Evolutionary conservation across 164 flowering plant genomes (phyloP).

Genomic region (Houttuynia cordata): DNA sequence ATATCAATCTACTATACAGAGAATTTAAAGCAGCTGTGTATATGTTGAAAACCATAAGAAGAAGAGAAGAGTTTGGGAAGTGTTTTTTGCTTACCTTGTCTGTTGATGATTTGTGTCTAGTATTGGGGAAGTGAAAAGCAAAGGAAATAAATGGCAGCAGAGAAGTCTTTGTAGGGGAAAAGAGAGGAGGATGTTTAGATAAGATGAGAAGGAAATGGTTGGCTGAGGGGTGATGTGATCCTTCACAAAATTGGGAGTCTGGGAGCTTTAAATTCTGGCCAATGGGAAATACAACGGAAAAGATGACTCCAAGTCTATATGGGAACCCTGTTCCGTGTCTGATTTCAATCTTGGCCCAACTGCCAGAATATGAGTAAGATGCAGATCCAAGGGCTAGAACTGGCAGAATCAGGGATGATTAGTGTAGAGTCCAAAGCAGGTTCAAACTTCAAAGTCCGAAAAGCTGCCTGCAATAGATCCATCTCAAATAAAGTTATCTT

Average conservation of each 20-base stretch:
- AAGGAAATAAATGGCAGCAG: constrained; percentile 6
- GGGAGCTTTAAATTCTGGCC: not conserved
- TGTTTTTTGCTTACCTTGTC: constrained; percentile 4
- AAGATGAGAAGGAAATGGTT: constrained; percentile 25
- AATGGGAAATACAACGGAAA: too few species aligned
- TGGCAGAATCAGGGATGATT: too few species aligned
- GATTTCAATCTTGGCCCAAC: too few species aligned
- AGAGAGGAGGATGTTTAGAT: constrained; percentile 18
- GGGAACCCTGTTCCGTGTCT: too few species aligned
- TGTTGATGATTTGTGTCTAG: constrained; percentile 3
- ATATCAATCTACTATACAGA: not conserved
- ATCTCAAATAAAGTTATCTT: too few species aligned
- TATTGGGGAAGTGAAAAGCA: constrained; percentile 1
- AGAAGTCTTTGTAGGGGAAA: constrained; percentile 9
- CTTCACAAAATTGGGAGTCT: not conserved
- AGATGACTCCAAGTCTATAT: too few species aligned
- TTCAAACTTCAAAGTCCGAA: too few species aligned
- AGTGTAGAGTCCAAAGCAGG: too few species aligned
- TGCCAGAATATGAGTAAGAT: too few species aligned
- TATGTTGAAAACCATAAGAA: not conserved
- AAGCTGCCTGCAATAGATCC: too few species aligned
- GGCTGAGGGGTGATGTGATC: constrained; percentile 17
- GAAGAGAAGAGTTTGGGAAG: not conserved
- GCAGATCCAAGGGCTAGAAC: too few species aligned
- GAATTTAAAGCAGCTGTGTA: not conserved